Percentiles rank a stretch among this genome's conserved stretches.
phyloP scores from a whole-genome alignment of 176 grass and related monocot species.

The Echinochloa phyllopogon region DNA sequence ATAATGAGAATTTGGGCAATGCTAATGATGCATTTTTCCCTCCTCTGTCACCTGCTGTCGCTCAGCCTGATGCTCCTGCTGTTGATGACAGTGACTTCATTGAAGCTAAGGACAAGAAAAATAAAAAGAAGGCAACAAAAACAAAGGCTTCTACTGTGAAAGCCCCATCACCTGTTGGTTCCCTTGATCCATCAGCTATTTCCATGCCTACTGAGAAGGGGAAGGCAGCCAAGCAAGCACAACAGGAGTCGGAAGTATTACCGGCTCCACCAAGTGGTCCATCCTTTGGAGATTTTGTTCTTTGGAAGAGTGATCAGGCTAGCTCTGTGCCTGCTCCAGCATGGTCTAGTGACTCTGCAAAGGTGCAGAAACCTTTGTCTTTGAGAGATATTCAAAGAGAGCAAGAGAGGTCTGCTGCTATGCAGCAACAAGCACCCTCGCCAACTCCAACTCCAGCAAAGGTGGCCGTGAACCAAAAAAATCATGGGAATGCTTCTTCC shows the following conservation, averaged over 20 bases:
- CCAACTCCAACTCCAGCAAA: conserved; percentile 52
- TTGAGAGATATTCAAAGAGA: conserved; percentile 93
- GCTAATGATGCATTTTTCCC: conserved; percentile 51
- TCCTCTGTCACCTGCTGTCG: conserved; percentile 37
- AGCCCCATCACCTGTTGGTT: conserved; percentile 54
- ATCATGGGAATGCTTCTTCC: conserved; percentile 62
- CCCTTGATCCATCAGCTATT: conserved; percentile 53
- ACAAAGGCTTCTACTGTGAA: conserved; percentile 64
- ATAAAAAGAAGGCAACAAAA: conserved; percentile 82
- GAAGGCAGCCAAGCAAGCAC: conserved; percentile 55
- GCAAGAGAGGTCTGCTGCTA: conserved; percentile 61
- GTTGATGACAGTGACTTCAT: conserved; percentile 87
- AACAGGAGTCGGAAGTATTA: conserved; percentile 67
- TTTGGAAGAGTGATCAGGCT: conserved; percentile 80
- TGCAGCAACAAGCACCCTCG: conserved; percentile 58
- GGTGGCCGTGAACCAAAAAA: conserved; percentile 51
- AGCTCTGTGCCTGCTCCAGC: conserved; percentile 68
- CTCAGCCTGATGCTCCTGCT: conserved; percentile 48
- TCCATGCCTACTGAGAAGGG: conserved; percentile 56
- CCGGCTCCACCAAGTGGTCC: conserved; percentile 70
- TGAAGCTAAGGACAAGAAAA: conserved; percentile 98
- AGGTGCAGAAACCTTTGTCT: conserved; percentile 69
- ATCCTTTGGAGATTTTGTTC: conserved; percentile 93
- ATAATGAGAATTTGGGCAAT: conserved; percentile 53
- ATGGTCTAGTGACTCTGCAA: conserved; percentile 82